Evolutionary conservation across 2,329 filamentous ascomycete species (phyloP), one percentile per base, ranked within the genome.

Genomic region (Dendryphion nanum): DNA sequence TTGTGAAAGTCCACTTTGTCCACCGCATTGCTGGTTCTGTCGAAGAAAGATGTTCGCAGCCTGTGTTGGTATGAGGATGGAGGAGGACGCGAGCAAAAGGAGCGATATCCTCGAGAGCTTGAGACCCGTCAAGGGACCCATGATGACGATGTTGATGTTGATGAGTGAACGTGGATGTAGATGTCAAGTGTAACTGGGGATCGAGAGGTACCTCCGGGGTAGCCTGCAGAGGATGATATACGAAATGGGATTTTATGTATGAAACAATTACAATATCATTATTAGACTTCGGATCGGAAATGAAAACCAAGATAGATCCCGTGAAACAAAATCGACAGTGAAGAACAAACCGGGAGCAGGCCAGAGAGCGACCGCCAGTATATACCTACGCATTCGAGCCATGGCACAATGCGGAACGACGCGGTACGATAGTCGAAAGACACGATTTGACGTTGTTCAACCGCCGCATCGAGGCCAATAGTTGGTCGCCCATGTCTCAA

Each of bases 11-110:
- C 44, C 74, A 35, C 61, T 50, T 13, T 70, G 55, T 23, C 75
- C 71, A 26, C 74, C 66, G 63, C 82, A 85, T 24, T 70, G 73
- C 28, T 45, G 34, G 36, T 52, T 48, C 45, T 63, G 55, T 24
- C 60, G 54, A 13, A 42, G 35, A 21, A 64, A 53, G 38, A 67
- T 53, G 32, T 45, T 42, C 2, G 56, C 54, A 31, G 59, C 53
- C 17, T 57, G 51, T 32, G 50, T 41, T 14, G 51, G 37, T 30
- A 53, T 39, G 29, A 52, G 35, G 39, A 61, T 44, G 26, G 48
- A 40, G 15, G 57, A 46, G 3, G 57, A 50, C 31, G 64, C 39
- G 21, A 66, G 48, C 41, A 56, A 56, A 31, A 66, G 26, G 19
- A 59, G 40, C 13, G 61, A 55, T 42, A 68, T 48, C 37, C 63